Evolutionary conservation across 2,329 filamentous ascomycete species (phyloP), one percentile per base, ranked within the genome.

Genomic region (Pyrenochaeta sp.): DNA sequence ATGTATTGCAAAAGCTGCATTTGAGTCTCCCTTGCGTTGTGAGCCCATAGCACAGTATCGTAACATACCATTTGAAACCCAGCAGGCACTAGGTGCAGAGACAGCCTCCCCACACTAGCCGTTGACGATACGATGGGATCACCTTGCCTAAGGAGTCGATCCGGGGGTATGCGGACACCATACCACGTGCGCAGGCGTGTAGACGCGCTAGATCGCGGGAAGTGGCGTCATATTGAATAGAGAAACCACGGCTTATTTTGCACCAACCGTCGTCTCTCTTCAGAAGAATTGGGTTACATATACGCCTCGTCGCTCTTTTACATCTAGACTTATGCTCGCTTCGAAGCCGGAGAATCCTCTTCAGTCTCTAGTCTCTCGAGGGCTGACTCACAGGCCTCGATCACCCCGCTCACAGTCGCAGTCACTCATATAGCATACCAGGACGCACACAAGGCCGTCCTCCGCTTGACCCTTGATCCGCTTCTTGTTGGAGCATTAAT

Each of bases 301-400:
- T 39, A 36, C 15, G 32, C 48, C 48, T 43, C 22, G 27, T 32
- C 22, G 45, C 45, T 56, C 37, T 49, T 10, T n/a, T 28, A 34
- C 10, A n/a, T 50, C 30, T 15, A 27, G 22, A 40, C 24, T 50
- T n/a, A 9, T 44, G 7, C 13, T 39, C 46, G 25, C 22, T 12
- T 10, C n/a, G 19, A n/a, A 28, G 10, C 15, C 19, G 22, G 25
- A 12, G n/a, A 28, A 37, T 22, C 27, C 13, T 13, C 13, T 39
- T 15, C 45, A 32, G 7, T 40, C 47, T 52, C 25, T 36, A 51
- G 58, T 58, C 54, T 51, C 47, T 51, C 45, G 36, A 32, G 36
- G 37, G 42, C 48, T 61, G 61, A 64, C 52, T 61, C 61, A 61
- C 54, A 8, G 22, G 39, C 12, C 43, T 42, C 50, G 50, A 49